A percentile compares a stretch with the other conserved stretches of the same genome.
Conservation (phyloP, 1,284 basidiomycete species). For the Tranzscheliella williamsii region DNA sequence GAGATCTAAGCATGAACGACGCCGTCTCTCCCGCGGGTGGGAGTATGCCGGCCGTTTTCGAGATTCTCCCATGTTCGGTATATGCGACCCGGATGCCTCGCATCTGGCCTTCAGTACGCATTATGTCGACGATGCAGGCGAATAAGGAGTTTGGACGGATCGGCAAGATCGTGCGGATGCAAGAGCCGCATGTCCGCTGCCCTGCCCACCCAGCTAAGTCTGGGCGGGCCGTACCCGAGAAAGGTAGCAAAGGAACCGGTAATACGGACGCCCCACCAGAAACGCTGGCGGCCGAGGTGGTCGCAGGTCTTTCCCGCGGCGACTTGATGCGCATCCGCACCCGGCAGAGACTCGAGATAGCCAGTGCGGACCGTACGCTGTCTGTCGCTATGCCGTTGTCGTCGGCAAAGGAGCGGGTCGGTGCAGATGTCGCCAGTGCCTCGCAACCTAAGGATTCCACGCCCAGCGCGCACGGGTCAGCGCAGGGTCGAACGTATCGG, state of each 20-base stretch:
- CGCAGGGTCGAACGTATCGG: background rate
- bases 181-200: background rate
- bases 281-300: constrained; percentile 1
- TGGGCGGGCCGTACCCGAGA: background rate
- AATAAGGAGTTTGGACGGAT: constrained; percentile 33
- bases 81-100: constrained; percentile 13
- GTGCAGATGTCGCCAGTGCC: background rate
- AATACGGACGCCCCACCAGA: background rate
- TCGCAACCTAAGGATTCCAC: background rate
- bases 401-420: background rate
- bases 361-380: constrained; percentile 6
- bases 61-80: constrained; percentile 14
- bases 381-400: no score
- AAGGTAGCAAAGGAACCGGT: no score
- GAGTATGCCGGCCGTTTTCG: constrained; percentile 11
- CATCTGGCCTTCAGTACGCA: constrained; percentile 23
- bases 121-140: constrained; percentile 26
- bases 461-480: no score
- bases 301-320: constrained; percentile 27
- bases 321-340: constrained; percentile 27
- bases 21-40: no score
- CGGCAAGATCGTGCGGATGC: constrained; percentile 16
- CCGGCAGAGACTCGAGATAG: constrained; percentile 14
- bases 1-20: background rate
- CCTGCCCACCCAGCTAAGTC: background rate